phyloP scores from a whole-genome alignment of 2,329 filamentous ascomycete species.

The Exophiala xenobiotica region DNA sequence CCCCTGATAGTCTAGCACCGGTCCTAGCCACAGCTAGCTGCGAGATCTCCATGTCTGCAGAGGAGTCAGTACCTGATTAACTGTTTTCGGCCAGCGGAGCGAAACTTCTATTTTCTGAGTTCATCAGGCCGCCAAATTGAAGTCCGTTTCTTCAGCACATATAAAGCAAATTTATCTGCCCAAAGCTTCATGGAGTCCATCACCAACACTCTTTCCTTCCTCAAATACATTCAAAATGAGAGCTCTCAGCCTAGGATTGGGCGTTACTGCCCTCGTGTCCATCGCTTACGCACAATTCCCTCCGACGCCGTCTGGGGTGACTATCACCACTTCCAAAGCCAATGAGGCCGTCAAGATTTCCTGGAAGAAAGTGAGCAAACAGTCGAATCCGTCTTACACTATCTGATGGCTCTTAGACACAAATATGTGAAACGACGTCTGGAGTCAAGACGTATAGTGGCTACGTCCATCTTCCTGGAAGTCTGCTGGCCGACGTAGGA shows the following conservation, averaged over 20 bases:
- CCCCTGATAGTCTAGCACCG: background rate
- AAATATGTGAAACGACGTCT: conserved; percentile 57
- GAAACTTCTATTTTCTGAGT: background rate
- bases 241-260: background rate
- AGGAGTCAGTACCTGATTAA: background rate
- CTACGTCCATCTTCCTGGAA: conserved; percentile 57
- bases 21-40: background rate
- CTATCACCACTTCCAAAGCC: conserved; percentile 11
- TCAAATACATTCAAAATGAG: background rate
- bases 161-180: background rate
- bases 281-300: conserved; percentile 18
- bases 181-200: background rate
- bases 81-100: background rate
- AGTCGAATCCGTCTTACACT: background rate
- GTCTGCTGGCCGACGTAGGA: conserved; percentile 38
- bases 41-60: background rate
- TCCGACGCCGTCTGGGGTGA: conserved; percentile 10
- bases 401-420: conserved; percentile 34
- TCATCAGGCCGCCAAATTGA: background rate
- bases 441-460: conserved; percentile 59
- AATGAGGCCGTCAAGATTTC: conserved; percentile 39
- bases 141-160: background rate
- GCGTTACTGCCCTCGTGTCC: background rate
- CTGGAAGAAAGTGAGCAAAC: conserved; percentile 44
- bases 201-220: background rate